Percentiles rank a stretch among this genome's conserved stretches.
These are phyloP conservation scores for Penicillium atrosanguineum DNA, from an alignment of 495 filamentous ascomycete genomes.

Conservation along the genomic window DNA sequence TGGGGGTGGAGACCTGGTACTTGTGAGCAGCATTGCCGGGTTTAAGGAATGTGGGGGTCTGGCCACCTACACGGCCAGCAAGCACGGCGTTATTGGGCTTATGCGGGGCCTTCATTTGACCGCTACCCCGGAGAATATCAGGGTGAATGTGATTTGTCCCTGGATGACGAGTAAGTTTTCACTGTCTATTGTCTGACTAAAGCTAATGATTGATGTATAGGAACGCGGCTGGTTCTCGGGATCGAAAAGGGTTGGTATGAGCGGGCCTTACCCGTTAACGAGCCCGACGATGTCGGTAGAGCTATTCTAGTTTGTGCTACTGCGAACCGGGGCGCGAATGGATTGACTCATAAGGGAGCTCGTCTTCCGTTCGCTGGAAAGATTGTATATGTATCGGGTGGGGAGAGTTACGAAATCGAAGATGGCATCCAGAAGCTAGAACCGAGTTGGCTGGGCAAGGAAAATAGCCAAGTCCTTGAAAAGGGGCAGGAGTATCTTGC, in stretches of 20 bases:
- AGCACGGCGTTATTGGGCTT: conserved; percentile 36
- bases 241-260: conserved; percentile 35
- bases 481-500: conserved; percentile 31
- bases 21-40: conserved; percentile 32
- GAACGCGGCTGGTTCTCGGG: conserved; percentile 31
- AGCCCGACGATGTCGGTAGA: conserved; percentile 29
- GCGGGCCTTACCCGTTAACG: conserved; percentile 28
- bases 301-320: conserved; percentile 32
- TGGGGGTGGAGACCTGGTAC: conserved; percentile 30
- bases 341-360: conserved; percentile 21
- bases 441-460: conserved; percentile 30
- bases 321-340: conserved; percentile 16
- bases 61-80: conserved; percentile 33
- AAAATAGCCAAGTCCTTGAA: conserved; percentile 27
- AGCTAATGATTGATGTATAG: conserved; percentile 8
- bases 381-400: conserved; percentile 30
- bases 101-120: conserved; percentile 32
- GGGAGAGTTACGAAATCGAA: conserved; percentile 37
- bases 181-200: background rate
- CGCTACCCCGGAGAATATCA: conserved; percentile 26
- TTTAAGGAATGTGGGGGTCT: conserved; percentile 37
- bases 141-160: conserved; percentile 38
- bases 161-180: conserved; percentile 39
- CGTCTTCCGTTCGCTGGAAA: conserved; percentile 31
- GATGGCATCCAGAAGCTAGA: conserved; percentile 30